These are phyloP conservation scores for Rhodamnia argentea DNA, from an alignment of 345 rosid species.

Conservation along the genomic window DNA sequence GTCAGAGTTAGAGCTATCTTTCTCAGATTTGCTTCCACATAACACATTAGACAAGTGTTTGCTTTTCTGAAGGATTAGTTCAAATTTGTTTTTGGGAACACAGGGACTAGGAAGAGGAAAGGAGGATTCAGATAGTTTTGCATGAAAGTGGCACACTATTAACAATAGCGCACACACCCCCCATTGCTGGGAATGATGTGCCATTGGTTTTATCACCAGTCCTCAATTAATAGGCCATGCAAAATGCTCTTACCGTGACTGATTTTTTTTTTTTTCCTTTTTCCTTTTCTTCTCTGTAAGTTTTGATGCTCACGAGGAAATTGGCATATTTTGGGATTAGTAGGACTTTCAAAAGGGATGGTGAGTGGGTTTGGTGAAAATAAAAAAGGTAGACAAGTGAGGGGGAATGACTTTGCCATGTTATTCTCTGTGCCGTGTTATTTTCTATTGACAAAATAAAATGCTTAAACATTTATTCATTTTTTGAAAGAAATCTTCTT, in stretches of 20 bases:
- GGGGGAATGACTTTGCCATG: not conserved
- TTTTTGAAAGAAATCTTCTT: not conserved
- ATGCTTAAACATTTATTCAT: not conserved
- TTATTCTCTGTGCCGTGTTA: not conserved
- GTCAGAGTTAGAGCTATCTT: not conserved
- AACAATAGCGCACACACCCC: rapidly evolving
- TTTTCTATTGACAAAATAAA: not conserved
- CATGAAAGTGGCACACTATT: not conserved
- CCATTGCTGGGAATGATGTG: not conserved
- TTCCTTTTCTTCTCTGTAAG: not conserved
- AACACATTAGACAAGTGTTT: not conserved
- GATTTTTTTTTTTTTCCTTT: not conserved
- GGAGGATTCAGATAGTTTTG: not conserved
- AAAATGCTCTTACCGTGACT: not conserved
- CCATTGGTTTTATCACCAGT: not conserved
- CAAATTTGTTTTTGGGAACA: not conserved
- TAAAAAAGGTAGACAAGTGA: not conserved
- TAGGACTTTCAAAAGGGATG: not conserved
- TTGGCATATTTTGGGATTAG: not conserved
- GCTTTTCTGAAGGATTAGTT: not conserved
- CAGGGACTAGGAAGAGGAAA: not conserved
- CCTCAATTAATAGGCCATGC: not conserved
- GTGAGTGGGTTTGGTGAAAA: not conserved
- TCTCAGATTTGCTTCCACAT: not conserved
- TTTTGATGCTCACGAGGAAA: not conserved